phyloP scores from a whole-genome alignment of 2,329 filamentous ascomycete species.

The Periglandula ipomoeae region DNA sequence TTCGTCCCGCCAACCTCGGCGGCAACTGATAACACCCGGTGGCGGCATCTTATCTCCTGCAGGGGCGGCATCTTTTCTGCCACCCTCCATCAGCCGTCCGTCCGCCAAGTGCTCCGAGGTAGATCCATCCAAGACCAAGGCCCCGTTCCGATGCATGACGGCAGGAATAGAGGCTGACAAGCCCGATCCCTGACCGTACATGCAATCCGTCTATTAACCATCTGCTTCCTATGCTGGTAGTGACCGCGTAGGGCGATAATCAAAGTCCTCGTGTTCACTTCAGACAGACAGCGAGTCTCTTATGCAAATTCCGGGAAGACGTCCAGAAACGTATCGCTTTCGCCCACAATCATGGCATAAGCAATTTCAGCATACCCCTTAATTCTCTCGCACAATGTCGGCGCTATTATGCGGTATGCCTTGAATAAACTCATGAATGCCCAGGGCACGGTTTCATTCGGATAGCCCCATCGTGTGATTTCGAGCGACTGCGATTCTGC shows the following conservation, averaged over 20 bases:
- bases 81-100: no score
- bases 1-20: not conserved
- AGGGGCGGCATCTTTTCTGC: not conserved
- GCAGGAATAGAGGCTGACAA: no score
- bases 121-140: no score
- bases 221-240: no score
- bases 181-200: no score
- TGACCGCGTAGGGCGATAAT: no score
- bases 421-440: not conserved
- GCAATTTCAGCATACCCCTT: constrained; percentile 13
- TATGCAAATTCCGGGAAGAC: constrained; percentile 1
- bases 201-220: no score
- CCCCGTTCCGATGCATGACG: no score
- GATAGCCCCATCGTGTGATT: not conserved
- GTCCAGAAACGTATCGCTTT: constrained; percentile 9
- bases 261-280: no score
- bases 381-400: constrained; percentile 7
- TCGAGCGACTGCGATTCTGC: not conserved
- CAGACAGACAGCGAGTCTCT: no score
- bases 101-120: no score
- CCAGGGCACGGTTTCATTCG: not conserved
- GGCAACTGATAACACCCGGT: not conserved
- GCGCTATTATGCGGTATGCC: not conserved
- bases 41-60: not conserved
- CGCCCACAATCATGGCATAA: constrained; percentile 19